Base-by-base conservation (phyloP, 441 rosid genomes). In the Eruca vesicaria region DNA sequence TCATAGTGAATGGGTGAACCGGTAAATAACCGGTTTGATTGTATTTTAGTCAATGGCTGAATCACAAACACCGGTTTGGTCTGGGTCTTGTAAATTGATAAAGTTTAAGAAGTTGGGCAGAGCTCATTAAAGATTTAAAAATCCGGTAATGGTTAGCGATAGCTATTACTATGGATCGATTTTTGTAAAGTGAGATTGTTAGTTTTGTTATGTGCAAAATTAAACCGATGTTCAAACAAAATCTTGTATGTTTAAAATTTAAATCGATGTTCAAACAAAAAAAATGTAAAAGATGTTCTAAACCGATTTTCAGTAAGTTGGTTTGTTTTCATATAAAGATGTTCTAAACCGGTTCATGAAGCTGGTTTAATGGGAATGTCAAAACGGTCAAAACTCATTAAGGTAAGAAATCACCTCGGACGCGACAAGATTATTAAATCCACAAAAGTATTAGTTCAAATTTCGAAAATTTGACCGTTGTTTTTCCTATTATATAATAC, bases 1-100 rank as follows among this genome's bases (percentile, higher is more conserved):
- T 87, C 83, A 73, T 84, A 16, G 77, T 80, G 18, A 84, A 85
- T 63, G 78, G 89, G 29, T 84, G 82, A 84, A 48, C 64, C 57
- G 70, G 61, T 56, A 63, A 15, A 41, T 41, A 53, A 41, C 69
- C 64, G 11, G 55, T 73, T 43, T 43, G 5, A 64, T 64, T 45
- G 71, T 32, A 64, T 52, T 12, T 28, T 61, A 50, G 68, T 60
- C 63, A 53, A 36, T 41, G 33, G 55, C 38, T 53, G 58, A n/a
- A 59, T 28, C 20, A 28, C 14, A 77, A 65, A 33, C 21, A 69
- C 50, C 61, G 52, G 72, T 58, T 71, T 71, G 63, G 68, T 60
- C 33, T 66, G 4, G 9, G 29, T 72, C 18, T 7, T 72, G 77
- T 61, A 72, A 19, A 72, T 78, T 62, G 32, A 43, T 62, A 63